phyloP scores from a whole-genome alignment of 2,329 filamentous ascomycete genomes.

The Cercospora sp. region DNA sequence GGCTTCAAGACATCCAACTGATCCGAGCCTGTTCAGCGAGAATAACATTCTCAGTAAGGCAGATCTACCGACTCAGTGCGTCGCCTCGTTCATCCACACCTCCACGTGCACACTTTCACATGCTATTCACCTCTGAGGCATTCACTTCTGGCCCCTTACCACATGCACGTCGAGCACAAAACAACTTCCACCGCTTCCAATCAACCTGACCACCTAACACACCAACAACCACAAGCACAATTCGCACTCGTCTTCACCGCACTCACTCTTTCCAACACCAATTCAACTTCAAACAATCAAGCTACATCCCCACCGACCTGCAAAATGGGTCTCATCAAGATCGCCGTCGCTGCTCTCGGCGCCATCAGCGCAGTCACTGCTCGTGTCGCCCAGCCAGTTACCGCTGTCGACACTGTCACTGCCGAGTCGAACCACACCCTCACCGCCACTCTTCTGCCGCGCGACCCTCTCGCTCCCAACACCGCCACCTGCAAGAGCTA shows the following conservation, averaged over 20 bases:
- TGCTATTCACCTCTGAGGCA: background rate
- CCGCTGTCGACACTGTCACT: background rate
- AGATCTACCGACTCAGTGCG: too few species aligned
- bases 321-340: background rate
- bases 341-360: background rate
- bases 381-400: background rate
- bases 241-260: background rate
- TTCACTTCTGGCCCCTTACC: background rate
- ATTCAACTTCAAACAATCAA: background rate
- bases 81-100: background rate
- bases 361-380: background rate
- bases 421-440: background rate
- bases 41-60: too few species aligned
- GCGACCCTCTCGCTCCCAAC: background rate
- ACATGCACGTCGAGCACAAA: background rate
- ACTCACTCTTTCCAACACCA: background rate
- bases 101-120: background rate
- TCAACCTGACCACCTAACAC: background rate
- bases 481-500: background rate
- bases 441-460: background rate
- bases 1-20: too few species aligned
- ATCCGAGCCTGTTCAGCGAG: too few species aligned
- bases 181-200: background rate
- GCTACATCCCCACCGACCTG: background rate
- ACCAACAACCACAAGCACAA: background rate